These are phyloP conservation scores for Fragaria vesca DNA, from an alignment of 306 rosid genomes.

Conservation along the genomic window DNA sequence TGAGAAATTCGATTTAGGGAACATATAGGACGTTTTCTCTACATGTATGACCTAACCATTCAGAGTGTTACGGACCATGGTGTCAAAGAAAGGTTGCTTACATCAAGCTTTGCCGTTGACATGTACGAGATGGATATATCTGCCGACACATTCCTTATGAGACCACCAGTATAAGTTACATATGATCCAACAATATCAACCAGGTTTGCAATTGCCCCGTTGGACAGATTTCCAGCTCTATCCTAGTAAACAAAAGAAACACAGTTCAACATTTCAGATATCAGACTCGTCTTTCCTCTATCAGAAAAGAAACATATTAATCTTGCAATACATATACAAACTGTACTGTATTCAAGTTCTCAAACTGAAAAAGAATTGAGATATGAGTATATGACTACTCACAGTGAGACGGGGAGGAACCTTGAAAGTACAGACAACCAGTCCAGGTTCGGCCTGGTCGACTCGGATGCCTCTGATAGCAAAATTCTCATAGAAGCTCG, in stretches of 20 bases:
- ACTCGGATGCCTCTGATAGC: slow-evolving; percentile 65
- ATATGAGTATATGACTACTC: slow-evolving; percentile 2
- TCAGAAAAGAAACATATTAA: background rate
- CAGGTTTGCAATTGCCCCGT: slow-evolving; percentile 70
- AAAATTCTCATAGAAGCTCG: slow-evolving; percentile 56
- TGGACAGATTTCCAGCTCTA: slow-evolving; percentile 54
- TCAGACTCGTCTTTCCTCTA: background rate
- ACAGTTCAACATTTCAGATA: background rate
- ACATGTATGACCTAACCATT: background rate
- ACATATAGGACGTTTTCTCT: background rate
- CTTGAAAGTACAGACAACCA: slow-evolving; percentile 55
- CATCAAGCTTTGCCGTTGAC: slow-evolving; percentile 51
- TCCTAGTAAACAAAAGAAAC: slow-evolving; percentile 44
- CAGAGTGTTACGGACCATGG: background rate
- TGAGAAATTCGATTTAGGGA: background rate
- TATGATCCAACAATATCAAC: slow-evolving; percentile 74
- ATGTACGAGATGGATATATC: slow-evolving; percentile 77
- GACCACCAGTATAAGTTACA: slow-evolving; percentile 48
- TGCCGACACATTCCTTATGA: slow-evolving; percentile 68
- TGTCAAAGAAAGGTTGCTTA: slow-evolving; percentile 32
- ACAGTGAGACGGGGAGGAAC: slow-evolving; percentile 74
- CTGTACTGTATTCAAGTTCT: background rate
- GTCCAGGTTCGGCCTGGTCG: slow-evolving; percentile 65
- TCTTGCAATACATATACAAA: background rate
- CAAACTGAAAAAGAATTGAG: background rate